Evolutionary conservation across 192 early-diverging fungal species (phyloP), one percentile per base, ranked within the genome.

Genomic region (Borealophlyctis nickersoniae): DNA sequence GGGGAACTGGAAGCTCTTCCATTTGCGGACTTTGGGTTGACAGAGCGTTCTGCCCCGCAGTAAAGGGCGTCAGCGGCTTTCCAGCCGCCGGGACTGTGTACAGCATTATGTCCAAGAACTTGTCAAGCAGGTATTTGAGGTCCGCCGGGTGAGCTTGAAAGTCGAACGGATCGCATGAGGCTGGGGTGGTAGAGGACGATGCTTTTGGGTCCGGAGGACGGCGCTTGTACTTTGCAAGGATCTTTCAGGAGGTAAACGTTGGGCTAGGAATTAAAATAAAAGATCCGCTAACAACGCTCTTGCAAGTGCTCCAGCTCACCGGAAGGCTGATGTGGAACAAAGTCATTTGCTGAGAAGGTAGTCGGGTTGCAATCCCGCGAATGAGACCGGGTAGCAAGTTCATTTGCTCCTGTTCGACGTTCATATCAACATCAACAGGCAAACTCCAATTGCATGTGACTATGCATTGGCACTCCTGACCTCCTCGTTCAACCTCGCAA

Each of bases 61-160:
- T 30, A 39, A 56, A 30, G 13, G 35, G 45, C 54, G 23, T 33
- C 48, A 7, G 58, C 53, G 54, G 24, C 34, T 65, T 66, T 58
- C 65, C 69, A 13, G 69, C 52, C 19, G 73, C 65, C 7, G 81
- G 80, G 26, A 50, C 36, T 2, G 58, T 62, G 69, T 92, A 93
- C 4, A 92, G 65, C 23, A 92, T 69, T 2, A 93, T 52, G 51
- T 90, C 83, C 56, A 80, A 65, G 61, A 90, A 79, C 53, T 82
- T 79, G 16, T 51, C 23, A 2, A 91, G 61, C 11, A 89, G 49
- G 4, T 77, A 78, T 11, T 70, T 61, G 1, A 84, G 72, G 62
- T 92, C 89, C 9, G 45, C 49, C 24, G 74, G 84, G 26, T 74
- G 65, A 7, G 31, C 7, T 26, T 73, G 65, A 69, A 90, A 91